Evolutionary conservation across 2,329 filamentous ascomycete genomes (phyloP), one percentile per base, ranked within the genome.

Genomic region (Ophiocordyceps unilateralis): DNA sequence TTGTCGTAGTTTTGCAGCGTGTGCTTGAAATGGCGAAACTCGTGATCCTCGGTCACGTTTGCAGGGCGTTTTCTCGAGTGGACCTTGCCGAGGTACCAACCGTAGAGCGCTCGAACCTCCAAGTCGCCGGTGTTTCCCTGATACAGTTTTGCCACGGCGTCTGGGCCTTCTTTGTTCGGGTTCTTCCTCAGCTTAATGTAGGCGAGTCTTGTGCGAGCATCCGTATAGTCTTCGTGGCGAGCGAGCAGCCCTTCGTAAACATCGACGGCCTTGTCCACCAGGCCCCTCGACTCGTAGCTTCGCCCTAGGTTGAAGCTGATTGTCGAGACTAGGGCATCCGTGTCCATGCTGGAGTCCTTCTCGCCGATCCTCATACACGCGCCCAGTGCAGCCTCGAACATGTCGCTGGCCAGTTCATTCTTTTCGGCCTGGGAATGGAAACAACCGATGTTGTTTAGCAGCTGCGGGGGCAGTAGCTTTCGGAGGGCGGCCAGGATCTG

Each of bases 371-470:
- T 82, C 52, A 93, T 78, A 55, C 88, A 95, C 15, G 89, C 85
- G 48, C 81, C 82, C 43, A 98, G 66, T 0, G 88, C 91, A n/a
- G 83, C 79, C 59, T 98, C 85, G 57, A 96, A 98, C 63, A 93
- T 74, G 41, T 89, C 81, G 50, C 84, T 81, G 20, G 91, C 88
- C 47, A 77, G 69, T 19, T 81, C 76, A 48, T 83, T 79, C 56
- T 86, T 87, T 53, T 93, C 87, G 2, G 78, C 73, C 56, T 94
- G 87, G 51, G 86, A 95, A 51, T 93, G 78, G 63, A 96, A 96
- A 60, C 88, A 95, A 5, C 85, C 91, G 57, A 96, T 93, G 58
- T 98, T 98, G 68, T 96, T 98, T 38, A 98, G 72, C 2, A 96
- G 70, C 55, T 94, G 87, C 4, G 91, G 91, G 1, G 88, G 84